These are phyloP conservation scores for Fusarium pseudograminearum DNA, from an alignment of 2,329 filamentous ascomycete genomes.

Conservation along the genomic window DNA sequence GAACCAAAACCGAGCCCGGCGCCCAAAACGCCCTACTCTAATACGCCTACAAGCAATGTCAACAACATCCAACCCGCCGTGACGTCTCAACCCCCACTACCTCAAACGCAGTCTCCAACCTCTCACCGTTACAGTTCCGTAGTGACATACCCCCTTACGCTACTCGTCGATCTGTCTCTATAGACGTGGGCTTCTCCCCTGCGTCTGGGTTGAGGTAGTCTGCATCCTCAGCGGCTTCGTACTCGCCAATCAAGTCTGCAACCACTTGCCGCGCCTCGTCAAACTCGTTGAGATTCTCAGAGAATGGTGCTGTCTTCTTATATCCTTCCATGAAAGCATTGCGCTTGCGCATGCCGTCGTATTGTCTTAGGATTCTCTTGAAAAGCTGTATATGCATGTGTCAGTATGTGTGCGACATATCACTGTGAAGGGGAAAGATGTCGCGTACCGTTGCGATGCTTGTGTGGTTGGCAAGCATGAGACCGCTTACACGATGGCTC, in stretches of 20 bases:
- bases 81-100: conserved; percentile 20
- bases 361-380: conserved; percentile 91
- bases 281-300: conserved; percentile 92
- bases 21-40: conserved; percentile 36
- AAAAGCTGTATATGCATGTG: conserved; percentile 71
- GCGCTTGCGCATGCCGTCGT: conserved; percentile 92
- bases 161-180: conserved; percentile 65
- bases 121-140: background rate
- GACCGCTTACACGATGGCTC: conserved; percentile 91
- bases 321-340: conserved; percentile 98
- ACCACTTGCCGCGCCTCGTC: conserved; percentile 95
- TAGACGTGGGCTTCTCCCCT: conserved; percentile 64
- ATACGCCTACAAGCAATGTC: conserved; percentile 26
- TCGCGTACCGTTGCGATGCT: conserved; percentile 85
- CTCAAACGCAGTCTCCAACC: conserved; percentile 7
- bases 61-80: conserved; percentile 36
- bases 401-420: background rate
- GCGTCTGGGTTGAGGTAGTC: conserved; percentile 86
- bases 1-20: conserved; percentile 29
- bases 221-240: conserved; percentile 91
- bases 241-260: conserved; percentile 90
- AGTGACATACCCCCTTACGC: conserved; percentile 43
- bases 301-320: conserved; percentile 94
- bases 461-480: conserved; percentile 98
- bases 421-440: background rate